A percentile compares a stretch with the other conserved stretches of the same genome.
Evolutionary conservation across 1,284 basidiomycete genomes (phyloP).

Genomic region (Malassezia arunalokei): DNA sequence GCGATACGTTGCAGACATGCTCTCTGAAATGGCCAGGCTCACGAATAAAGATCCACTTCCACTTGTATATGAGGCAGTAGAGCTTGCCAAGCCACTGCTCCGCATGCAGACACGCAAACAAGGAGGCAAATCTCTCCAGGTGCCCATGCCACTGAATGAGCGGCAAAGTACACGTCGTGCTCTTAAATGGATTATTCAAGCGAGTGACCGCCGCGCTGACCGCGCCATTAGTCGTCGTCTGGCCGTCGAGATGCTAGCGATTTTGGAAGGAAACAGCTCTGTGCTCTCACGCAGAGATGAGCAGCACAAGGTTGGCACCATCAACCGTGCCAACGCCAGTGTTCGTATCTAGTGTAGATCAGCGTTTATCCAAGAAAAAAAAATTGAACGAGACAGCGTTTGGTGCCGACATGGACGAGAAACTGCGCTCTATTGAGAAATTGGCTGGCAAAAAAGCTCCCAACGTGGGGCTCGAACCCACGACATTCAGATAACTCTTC

Average conservation of each 20-base stretch:
- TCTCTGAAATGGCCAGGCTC: slow-evolving; percentile 33
- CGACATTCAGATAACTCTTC: slow-evolving; percentile 37
- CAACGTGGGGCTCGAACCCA: slow-evolving; percentile 46
- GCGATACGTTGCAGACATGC: slow-evolving; percentile 35
- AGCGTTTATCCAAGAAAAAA: neutral
- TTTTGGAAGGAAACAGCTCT: slow-evolving; percentile 44
- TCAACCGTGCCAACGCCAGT: slow-evolving; percentile 56
- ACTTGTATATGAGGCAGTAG: slow-evolving; percentile 43
- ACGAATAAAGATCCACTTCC: slow-evolving; percentile 45
- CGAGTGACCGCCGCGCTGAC: slow-evolving; percentile 46
- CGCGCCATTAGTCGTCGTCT: slow-evolving; percentile 42
- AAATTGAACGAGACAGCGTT: no score
- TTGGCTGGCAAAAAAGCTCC: slow-evolving; percentile 24
- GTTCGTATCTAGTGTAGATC: slow-evolving; percentile 26
- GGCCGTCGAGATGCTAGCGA: slow-evolving; percentile 46
- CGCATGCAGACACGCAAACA: slow-evolving; percentile 45
- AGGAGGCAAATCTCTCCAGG: slow-evolving; percentile 45
- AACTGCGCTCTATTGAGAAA: no score
- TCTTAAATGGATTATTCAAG: slow-evolving; percentile 47
- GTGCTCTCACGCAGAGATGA: slow-evolving; percentile 46
- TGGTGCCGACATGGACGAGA: no score
- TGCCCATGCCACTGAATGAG: slow-evolving; percentile 44
- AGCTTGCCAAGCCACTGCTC: slow-evolving; percentile 38
- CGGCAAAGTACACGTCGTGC: slow-evolving; percentile 44
- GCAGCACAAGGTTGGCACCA: slow-evolving; percentile 60